A percentile compares a stretch with the other conserved stretches of the same genome.
These are phyloP conservation scores for Jamesozyma lodderae DNA, from an alignment of 805 yeast species.

Conservation along the genomic window DNA sequence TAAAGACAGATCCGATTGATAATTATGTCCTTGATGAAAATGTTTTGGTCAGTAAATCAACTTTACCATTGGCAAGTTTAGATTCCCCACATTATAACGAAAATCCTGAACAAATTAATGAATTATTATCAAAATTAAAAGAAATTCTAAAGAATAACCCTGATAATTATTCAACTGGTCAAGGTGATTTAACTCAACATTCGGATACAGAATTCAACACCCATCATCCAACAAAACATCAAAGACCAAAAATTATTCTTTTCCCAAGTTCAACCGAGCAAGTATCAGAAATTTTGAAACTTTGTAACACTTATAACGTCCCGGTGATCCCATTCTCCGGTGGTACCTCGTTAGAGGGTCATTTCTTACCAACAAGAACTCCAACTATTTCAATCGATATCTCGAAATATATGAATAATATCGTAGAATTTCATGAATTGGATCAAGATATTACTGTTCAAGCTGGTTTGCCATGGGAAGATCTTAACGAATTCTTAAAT, in stretches of 20 bases:
- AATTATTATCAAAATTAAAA: slow-evolving; percentile 37
- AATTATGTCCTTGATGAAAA: neutral
- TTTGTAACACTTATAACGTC: slow-evolving; percentile 49
- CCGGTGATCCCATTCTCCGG: slow-evolving; percentile 78
- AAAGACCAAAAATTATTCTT: slow-evolving; percentile 49
- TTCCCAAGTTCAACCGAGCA: slow-evolving; percentile 60
- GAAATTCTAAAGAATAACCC: slow-evolving; percentile 31
- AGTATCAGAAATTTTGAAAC: slow-evolving; percentile 52
- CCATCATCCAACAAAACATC: slow-evolving; percentile 51
- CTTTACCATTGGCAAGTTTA: slow-evolving; percentile 14
- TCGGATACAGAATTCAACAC: slow-evolving; percentile 54
- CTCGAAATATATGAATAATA: slow-evolving; percentile 44
- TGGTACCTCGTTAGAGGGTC: slow-evolving; percentile 78
- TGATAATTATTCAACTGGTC: slow-evolving; percentile 26
- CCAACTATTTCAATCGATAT: slow-evolving; percentile 56
- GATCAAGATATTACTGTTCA: slow-evolving; percentile 70
- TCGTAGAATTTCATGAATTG: slow-evolving; percentile 46
- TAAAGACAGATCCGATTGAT: neutral
- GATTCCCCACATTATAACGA: slow-evolving; percentile 24
- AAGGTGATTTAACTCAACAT: slow-evolving; percentile 41
- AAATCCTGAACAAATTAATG: slow-evolving; percentile 32
- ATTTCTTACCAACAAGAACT: slow-evolving; percentile 63
- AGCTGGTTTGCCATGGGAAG: slow-evolving; percentile 77
- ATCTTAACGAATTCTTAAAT: slow-evolving; percentile 42
- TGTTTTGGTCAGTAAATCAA: slow-evolving; percentile 7